Base-by-base conservation (phyloP, 495 filamentous ascomycete genomes). In the Penicillium macrosclerotiorum region DNA sequence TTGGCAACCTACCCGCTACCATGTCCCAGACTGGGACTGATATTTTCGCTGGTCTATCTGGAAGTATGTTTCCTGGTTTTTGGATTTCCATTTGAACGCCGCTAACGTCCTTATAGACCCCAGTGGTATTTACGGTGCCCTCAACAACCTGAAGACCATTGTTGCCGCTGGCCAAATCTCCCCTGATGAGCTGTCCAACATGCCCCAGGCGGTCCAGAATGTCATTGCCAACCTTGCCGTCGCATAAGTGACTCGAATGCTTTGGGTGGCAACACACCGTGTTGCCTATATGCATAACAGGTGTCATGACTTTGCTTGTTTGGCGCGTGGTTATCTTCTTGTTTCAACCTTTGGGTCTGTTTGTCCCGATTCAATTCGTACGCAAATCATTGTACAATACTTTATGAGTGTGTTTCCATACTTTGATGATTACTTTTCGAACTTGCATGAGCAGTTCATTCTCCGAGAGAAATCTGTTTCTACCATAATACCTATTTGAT, bases 51-150 rank as follows among this genome's bases (percentile, higher is more conserved):
- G 54, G 54, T 33, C 34, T 55, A 2, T 51, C 42, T 41, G 48
- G 54, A 18, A 46, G 57, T 60, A 57, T 11, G 57, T 56, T 18
- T 3, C 17, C 16, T 25, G 30, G 9, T n/a, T 11, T 13, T 17
- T 14, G n/a, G n/a, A n/a, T 17, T 0, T 22, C 12, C 8, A 2
- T n/a, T 22, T 16, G 18, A 5, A 3, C 13, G 24, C 16, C 3
- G 12, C 33, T 49, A 42, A 50, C 27, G 18, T 16, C 2, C 12
- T 0, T 12, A 2, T 30, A 59, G 56, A 62, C 51, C 51, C 51
- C 2, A 43, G 32, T 13, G 51, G 48, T 20, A 49, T 62, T 32
- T 38, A 51, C 26, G 46, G 42, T 12, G 51, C 58, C 24, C 54
- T 61, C 9, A 36, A 13, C 20, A 49, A 44, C 38, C 47, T 61